These are phyloP conservation scores for Coemansia sp. DNA, from an alignment of 192 early-diverging fungal genomes.

Conservation along the genomic window DNA sequence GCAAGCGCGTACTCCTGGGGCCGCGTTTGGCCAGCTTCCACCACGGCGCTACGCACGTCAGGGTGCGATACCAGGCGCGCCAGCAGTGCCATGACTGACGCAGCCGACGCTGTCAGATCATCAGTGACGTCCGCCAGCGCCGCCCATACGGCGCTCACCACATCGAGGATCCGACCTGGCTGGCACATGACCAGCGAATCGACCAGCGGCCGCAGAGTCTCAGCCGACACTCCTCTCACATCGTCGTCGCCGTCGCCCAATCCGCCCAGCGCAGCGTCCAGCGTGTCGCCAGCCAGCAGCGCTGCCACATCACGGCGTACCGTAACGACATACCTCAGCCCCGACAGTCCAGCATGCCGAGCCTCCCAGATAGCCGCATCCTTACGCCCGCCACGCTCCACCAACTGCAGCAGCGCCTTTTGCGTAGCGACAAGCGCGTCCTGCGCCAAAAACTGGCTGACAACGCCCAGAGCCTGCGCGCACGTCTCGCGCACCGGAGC, in stretches of 20 bases:
- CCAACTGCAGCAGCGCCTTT: constrained; percentile 63
- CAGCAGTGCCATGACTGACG: constrained; percentile 90
- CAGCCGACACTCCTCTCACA: constrained; percentile 90
- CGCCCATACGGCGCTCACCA: constrained; percentile 85
- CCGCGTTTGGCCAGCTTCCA: constrained; percentile 12
- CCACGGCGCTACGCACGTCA: constrained; percentile 30
- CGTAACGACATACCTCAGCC: constrained; percentile 93
- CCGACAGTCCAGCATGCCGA: constrained; percentile 89
- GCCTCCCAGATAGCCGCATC: constrained; percentile 80
- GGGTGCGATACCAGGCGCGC: constrained; percentile 72
- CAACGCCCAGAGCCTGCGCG: constrained; percentile 78
- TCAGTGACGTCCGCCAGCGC: constrained; percentile 87
- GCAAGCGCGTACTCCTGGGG: constrained; percentile 32
- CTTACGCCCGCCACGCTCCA: constrained; percentile 41
- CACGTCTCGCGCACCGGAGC: constrained; percentile 97
- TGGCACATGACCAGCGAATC: constrained; percentile 75
- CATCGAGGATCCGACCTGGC: constrained; percentile 67
- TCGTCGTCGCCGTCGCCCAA: constrained; percentile 92
- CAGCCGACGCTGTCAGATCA: constrained; percentile 92
- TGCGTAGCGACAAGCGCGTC: constrained; percentile 61
- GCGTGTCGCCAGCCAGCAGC: constrained; percentile 71
- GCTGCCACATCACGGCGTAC: constrained; percentile 86
- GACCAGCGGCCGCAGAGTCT: constrained; percentile 86
- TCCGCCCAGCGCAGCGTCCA: constrained; percentile 84
- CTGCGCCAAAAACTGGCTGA: constrained; percentile 66